Percentiles rank a stretch among this genome's conserved stretches.
Conservation (phyloP, 495 filamentous ascomycete species). For the Aeminium ludgeri region DNA sequence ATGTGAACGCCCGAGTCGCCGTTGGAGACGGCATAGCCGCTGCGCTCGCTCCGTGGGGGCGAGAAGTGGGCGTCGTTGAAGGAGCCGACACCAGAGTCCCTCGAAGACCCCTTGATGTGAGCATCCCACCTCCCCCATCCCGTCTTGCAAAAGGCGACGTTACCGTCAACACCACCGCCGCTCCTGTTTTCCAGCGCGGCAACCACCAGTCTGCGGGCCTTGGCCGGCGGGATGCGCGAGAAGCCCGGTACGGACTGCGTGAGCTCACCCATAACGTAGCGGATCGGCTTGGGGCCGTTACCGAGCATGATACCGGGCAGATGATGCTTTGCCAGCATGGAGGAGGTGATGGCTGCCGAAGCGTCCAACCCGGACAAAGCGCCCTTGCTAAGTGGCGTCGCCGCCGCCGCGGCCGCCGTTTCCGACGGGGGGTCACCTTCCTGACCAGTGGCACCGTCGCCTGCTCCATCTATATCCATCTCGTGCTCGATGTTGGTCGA, state of each 20-base stretch:
- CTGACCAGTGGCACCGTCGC: constrained; percentile 24
- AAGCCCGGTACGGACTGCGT: constrained; percentile 89
- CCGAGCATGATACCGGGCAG: constrained; percentile 77
- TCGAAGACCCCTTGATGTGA: constrained; percentile 39
- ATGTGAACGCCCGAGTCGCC: constrained; percentile 16
- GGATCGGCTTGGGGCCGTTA: constrained; percentile 83
- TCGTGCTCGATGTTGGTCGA: constrained; percentile 69
- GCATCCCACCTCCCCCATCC: constrained; percentile 97
- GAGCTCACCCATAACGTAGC: constrained; percentile 83
- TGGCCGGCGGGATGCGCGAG: constrained; percentile 74
- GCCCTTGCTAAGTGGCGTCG: constrained; percentile 23
- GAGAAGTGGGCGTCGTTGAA: constrained; percentile 13
- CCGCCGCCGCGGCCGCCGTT: constrained; percentile 1
- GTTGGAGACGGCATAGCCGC: constrained; percentile 24
- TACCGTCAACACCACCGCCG: constrained; percentile 46
- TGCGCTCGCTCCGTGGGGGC: constrained; percentile 14
- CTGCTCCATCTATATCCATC: constrained; percentile 58
- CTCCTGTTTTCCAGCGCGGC: constrained; percentile 62
- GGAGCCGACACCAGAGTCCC: constrained; percentile 15
- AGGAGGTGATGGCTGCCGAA: constrained; percentile 65
- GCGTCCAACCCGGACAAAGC: constrained; percentile 44
- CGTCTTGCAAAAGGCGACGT: constrained; percentile 86
- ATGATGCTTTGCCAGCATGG: constrained; percentile 77
- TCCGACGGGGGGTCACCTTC: background rate
- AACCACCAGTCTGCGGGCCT: constrained; percentile 76